These are phyloP conservation scores for Naganishia kalamii DNA, from an alignment of 768 basidiomycete species.

Conservation along the genomic window DNA sequence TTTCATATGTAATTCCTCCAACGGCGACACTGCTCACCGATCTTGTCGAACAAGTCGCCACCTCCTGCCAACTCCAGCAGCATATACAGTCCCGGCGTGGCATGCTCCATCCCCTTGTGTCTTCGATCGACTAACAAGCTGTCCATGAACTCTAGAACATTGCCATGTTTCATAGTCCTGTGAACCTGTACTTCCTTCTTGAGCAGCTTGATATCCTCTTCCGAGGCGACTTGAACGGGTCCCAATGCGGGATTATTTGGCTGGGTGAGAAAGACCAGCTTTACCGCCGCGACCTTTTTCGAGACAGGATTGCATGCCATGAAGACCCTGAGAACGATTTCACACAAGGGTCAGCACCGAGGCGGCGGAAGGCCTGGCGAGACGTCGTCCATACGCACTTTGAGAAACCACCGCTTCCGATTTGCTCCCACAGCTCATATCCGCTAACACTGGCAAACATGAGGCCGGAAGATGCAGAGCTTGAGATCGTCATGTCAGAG, in stretches of 20 bases:
- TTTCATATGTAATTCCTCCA: background rate
- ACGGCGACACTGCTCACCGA: conserved; percentile 56
- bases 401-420: conserved; percentile 6
- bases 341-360: background rate
- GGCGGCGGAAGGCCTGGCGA: background rate
- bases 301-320: background rate
- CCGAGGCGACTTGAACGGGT: conserved; percentile 1
- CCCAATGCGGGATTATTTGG: background rate
- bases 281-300: background rate
- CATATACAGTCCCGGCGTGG: conserved; percentile 81
- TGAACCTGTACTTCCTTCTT: conserved; percentile 93
- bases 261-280: conserved; percentile 5
- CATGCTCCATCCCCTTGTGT: conserved; percentile 43
- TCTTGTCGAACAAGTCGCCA: conserved; percentile 97
- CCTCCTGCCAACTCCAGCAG: conserved; percentile 84
- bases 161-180: conserved; percentile 56
- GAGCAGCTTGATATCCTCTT: conserved; percentile 57
- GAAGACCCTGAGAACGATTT: background rate
- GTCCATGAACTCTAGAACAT: conserved; percentile 78
- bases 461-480: background rate
- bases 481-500: background rate
- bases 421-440: conserved; percentile 2
- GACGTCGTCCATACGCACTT: background rate
- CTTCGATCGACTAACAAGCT: conserved; percentile 56
- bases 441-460: background rate